These are phyloP conservation scores for Tardiomyces depauwii DNA, from an alignment of 1,139 yeast species.

Conservation along the genomic window DNA sequence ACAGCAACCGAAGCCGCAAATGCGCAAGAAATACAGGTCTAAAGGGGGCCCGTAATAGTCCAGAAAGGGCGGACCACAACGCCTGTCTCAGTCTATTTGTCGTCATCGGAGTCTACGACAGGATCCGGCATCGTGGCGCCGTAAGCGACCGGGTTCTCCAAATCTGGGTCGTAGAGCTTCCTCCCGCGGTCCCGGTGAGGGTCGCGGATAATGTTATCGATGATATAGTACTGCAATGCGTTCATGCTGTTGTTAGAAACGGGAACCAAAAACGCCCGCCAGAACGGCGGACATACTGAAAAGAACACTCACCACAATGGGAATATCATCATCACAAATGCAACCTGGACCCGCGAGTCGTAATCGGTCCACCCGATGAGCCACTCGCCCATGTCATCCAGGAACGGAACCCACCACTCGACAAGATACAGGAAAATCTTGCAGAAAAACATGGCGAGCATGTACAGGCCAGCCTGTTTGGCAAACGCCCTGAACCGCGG, in stretches of 20 bases:
- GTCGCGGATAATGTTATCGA: slow-evolving; percentile 75
- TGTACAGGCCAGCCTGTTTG: slow-evolving; percentile 65
- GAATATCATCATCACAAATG: slow-evolving; percentile 68
- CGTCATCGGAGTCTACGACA: not conserved
- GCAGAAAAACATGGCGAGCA: slow-evolving; percentile 45
- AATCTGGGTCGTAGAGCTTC: not conserved
- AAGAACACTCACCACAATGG: slow-evolving; percentile 16
- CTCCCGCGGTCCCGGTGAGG: not conserved
- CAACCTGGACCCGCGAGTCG: slow-evolving; percentile 72
- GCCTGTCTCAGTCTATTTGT: not conserved
- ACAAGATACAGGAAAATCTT: slow-evolving; percentile 43
- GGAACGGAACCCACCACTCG: slow-evolving; percentile 46
- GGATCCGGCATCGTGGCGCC: not conserved
- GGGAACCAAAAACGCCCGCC: too few relatives aligned
- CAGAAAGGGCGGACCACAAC: too few relatives aligned
- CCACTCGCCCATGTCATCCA: slow-evolving; percentile 46
- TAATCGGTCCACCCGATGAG: slow-evolving; percentile 68
- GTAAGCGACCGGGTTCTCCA: not conserved
- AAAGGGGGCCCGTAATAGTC: too few relatives aligned
- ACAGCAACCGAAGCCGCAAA: too few relatives aligned
- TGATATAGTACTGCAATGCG: slow-evolving; percentile 72
- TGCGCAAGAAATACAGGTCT: too few relatives aligned
- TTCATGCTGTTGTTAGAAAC: slow-evolving; percentile 37
- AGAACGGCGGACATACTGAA: not conserved
- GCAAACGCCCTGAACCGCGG: slow-evolving; percentile 56